Evolutionary conservation across 805 yeast genomes (phyloP), one percentile per base, ranked within the genome.

Genomic region (Vanderwaltozyma polyspora): DNA sequence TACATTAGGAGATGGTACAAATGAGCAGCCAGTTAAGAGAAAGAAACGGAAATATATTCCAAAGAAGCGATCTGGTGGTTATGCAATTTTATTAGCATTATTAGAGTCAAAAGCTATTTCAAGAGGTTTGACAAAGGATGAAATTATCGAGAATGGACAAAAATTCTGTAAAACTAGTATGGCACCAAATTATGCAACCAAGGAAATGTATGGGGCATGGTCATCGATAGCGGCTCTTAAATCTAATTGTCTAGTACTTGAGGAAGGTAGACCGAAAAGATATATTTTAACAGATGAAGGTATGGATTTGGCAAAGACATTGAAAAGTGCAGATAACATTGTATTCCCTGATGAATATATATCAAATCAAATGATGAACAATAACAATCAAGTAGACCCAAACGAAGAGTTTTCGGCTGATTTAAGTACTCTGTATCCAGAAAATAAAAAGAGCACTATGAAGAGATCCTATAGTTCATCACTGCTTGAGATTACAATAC

Each of bases 161-260:
- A 67, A 65, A 7, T 76, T 61, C 48, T 72, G 79, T 36, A 74
- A 74, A 35, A 53, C 65, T 14, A 70, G 83, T 28, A 79, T 82
- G 57, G 56, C 63, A 0, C 41, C 72, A 1, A 79, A 78, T 47
- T 75, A 82, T 2, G 59, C 77, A 1, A 67, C 80, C 0, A 68
- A 67, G 16, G 79, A 76, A 33, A 71, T 68, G 45, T 74, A 80
- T 49, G 73, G 84, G 2, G 89, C 93, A 0, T 84, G 94, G 94
- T 64, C 62, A 14, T 66, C 83, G 7, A 62, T 78, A 21, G 10
- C 24, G 79, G 78, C 39, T 74, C 78, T 1, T 59, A 21, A 21
- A 10, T 21, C 23, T 19, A 69, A 79, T 34, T 81, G 70, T 12
- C 60, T 81, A 24, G 78, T 87, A 0, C 25, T 45, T 2, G 60